Base-by-base conservation (phyloP, 2,329 filamentous ascomycete species). In the Parafenestella ontariensis region DNA sequence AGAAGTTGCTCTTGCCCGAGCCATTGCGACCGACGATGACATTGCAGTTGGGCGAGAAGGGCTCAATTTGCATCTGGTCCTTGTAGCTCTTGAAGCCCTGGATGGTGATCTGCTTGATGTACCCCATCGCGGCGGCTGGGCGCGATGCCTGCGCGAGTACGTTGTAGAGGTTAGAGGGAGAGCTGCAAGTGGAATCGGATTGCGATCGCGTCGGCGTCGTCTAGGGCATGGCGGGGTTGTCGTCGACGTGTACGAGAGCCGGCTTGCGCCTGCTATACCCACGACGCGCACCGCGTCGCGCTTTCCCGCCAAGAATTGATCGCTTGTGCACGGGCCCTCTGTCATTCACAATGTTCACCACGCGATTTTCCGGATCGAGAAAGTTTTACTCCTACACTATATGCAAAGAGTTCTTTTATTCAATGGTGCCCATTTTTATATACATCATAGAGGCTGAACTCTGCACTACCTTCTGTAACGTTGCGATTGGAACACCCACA, bases 51-150 rank as follows among this genome's bases (percentile, higher is more conserved):
- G 94, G 89, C 40, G 94, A 98, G 79, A 99, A 99, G 57, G 94
- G 94, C 75, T 99, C 95, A 75, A 98, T 97, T 76, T 97, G 91
- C 47, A 92, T 98, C 77, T 99, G 96, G 74, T 99, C 94, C 84
- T 99, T 99, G 87, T 99, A 99, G 85, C 93, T 97, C 81, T 99
- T 99, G 82, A 99, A 99, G 87, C 95, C 95, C 78, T 99, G 95
- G 75, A 99, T 98, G 78, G 97, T 98, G 77, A 98, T 97, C 82
- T 99, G 95, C 79, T 99, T 99, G 85, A 99, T 97, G 82, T 96
- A 95, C 29, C 71, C 71, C 72, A 75, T 75, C 18, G 51, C 55
- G 58, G 58, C 61, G 65, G 60, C 39, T 37, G 56, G 47, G 50
- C 52, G 62, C 57, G 49, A 39, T 42, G 37, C 44, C 41, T 10